Base-by-base conservation (phyloP, 257 asterid genomes). In the Jacaranda mimosifolia region DNA sequence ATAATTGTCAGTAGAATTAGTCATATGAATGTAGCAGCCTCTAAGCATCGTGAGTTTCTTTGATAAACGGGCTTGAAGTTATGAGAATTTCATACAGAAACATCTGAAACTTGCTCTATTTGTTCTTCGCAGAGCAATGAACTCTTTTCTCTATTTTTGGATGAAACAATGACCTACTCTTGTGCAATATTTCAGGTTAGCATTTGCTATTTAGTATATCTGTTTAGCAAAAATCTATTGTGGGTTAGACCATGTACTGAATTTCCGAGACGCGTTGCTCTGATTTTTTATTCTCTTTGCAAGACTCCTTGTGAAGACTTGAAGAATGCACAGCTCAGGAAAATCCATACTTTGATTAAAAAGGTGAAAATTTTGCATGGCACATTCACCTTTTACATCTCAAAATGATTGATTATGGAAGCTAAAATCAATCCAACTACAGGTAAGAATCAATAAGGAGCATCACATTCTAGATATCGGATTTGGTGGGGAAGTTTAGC, bases 91-190 rank as follows among this genome's bases (percentile, higher is more conserved):
- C 32, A 26, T 26, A 26, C 32, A 26, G 32, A 26, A 26, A 26
- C 32, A 26, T 26, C 32, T 26, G 32, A 26, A 26, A 42, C 46
- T 42, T 42, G 8, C 4, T 5, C 45, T 21, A 4, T 4, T 55
- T 75, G 32, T 68, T 77, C 17, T 60, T 73, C 62, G 39, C 94
- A 92, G 97, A 91, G 95, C 81, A 92, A 92, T 65, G 93, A 90
- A 80, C 87, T 92, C 3, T 92, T 90, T 60, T 79, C 86, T 65
- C 72, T 79, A 5, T 85, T 78, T 56, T 21, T 91, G 85, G 98
- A 93, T 49, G 91, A 91, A 18, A 87, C 97, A 56, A 93, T 93
- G 98, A 81, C 92, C 21, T 93, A 89, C 85, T 93, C 98, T 5
- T 88, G 94, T 51, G 94, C 97, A 6, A 75, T 93, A 73, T 93